These are phyloP conservation scores for Raffaelea albimanens DNA, from an alignment of 2,329 filamentous ascomycete genomes.

Conservation along the genomic window DNA sequence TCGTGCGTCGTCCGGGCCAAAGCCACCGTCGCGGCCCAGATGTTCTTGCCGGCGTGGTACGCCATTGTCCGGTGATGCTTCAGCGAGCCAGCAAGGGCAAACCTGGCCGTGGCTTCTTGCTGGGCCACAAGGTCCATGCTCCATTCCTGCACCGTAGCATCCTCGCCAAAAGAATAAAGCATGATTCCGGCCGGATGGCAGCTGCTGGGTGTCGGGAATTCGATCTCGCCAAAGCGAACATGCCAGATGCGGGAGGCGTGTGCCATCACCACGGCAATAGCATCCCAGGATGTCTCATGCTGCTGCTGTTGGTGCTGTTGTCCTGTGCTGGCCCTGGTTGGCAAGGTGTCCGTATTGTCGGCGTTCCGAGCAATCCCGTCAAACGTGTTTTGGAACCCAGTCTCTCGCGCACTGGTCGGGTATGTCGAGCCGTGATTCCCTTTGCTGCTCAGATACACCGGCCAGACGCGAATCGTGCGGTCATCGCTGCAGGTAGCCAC, in stretches of 20 bases:
- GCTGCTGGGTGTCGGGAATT: not conserved
- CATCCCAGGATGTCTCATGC: conserved; percentile 18
- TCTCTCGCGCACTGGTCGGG: conserved; percentile 38
- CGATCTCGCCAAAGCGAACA: conserved; percentile 48
- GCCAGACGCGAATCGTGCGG: conserved; percentile 77
- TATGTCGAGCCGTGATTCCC: conserved; percentile 9
- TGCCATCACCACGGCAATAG: conserved; percentile 68
- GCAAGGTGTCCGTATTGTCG: too few relatives aligned
- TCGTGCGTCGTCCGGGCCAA: conserved; percentile 16
- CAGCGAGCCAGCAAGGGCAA: conserved; percentile 28
- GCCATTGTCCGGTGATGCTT: conserved; percentile 45
- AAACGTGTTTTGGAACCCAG: conserved; percentile 40
- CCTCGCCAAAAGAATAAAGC: conserved; percentile 76
- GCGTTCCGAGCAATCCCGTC: not conserved
- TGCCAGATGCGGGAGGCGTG: conserved; percentile 88
- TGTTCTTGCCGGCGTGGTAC: conserved; percentile 77
- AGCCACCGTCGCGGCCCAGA: conserved; percentile 62
- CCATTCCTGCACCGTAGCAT: conserved; percentile 71
- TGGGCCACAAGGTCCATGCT: conserved; percentile 31
- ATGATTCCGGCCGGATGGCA: not conserved
- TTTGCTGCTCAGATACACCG: conserved; percentile 15
- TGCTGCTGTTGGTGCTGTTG: not conserved
- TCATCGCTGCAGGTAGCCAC: conserved; percentile 93
- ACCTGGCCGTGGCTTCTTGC: too few relatives aligned
- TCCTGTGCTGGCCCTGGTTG: not conserved